phyloP scores from a whole-genome alignment of 176 grass and related monocot species.

The Secale cereale region DNA sequence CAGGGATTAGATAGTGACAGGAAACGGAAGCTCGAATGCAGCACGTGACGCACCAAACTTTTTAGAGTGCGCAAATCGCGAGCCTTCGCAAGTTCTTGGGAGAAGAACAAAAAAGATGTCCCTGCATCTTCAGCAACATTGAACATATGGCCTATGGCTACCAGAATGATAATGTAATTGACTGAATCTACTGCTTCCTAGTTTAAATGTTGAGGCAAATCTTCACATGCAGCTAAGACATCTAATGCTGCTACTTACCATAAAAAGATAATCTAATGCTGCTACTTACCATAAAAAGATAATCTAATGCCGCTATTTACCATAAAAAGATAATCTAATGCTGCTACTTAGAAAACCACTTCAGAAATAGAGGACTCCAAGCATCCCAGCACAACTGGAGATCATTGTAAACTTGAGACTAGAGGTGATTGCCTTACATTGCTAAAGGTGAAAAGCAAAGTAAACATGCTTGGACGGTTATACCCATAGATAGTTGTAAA shows the following conservation, averaged over 20 bases:
- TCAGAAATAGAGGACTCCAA: not conserved
- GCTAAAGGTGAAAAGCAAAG: not conserved
- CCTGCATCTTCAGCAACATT: not conserved
- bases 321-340: not conserved
- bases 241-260: too few relatives aligned
- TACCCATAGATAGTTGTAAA: not conserved
- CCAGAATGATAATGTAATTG: not conserved
- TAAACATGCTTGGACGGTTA: not conserved
- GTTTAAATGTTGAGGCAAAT: not conserved
- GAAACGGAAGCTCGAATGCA: not conserved
- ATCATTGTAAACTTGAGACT: not conserved
- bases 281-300: not conserved
- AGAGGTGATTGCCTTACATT: not conserved
- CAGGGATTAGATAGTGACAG: constrained; percentile 6
- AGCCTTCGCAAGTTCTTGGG: not conserved
- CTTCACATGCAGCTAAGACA: not conserved
- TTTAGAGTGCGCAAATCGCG: not conserved
- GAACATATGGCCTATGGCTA: not conserved
- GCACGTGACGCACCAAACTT: not conserved
- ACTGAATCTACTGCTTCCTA: not conserved
- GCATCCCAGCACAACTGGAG: not conserved
- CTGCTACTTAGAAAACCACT: not conserved
- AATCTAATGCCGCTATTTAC: not conserved
- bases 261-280: not conserved
- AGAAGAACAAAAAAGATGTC: not conserved